Base-by-base conservation (phyloP, 208 protist genomes). In the Trypanosoma grayi region DNA sequence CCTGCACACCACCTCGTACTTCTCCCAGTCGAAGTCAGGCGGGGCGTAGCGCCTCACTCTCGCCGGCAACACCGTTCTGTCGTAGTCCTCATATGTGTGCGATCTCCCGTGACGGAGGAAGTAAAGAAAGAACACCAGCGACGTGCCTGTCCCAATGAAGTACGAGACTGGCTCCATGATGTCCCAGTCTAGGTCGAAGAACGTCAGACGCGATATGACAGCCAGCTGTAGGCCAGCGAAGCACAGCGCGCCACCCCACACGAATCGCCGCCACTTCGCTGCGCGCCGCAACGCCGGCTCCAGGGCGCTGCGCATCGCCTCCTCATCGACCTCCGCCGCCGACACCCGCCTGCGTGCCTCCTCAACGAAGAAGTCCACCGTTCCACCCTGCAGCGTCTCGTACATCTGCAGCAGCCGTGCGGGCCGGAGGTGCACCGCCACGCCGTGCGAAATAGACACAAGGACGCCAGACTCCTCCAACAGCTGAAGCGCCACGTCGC, bases 91-190 rank as follows among this genome's bases (percentile, higher is more conserved):
- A 47, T 81, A 86, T 1, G 73, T 79, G 73, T 85, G 75, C 36
- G 88, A 79, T 10, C 65, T 55, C 40, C 81, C 70, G 47, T 70
- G 75, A 4, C 76, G 59, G 14, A 92, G 46, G 45, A 84, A 85
- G 55, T 84, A 92, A 8, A 78, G 6, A 52, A 84, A 90, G 65
- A 93, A 92, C 4, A 88, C 0, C 2, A 93, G 44, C 10, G 82
- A 69, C 0, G 83, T 90, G 14, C 63, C 68, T 24, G 77, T 74
- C 11, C 73, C 81, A 10, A 93, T n/a, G 45, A 81, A 85, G 66
- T 92, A 95, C 50, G 84, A 75, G 9, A 95, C 65, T 4, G 90
- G 90, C 68, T 95, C 90, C 90, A 95, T 95, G 44, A 85, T 87
- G 76, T 95, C 90, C 90, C 90, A 95, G 59, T 92, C 80, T 1